Evolutionary conservation across 495 filamentous ascomycete species (phyloP).

Genomic region (Corynascus novoguineensis): DNA sequence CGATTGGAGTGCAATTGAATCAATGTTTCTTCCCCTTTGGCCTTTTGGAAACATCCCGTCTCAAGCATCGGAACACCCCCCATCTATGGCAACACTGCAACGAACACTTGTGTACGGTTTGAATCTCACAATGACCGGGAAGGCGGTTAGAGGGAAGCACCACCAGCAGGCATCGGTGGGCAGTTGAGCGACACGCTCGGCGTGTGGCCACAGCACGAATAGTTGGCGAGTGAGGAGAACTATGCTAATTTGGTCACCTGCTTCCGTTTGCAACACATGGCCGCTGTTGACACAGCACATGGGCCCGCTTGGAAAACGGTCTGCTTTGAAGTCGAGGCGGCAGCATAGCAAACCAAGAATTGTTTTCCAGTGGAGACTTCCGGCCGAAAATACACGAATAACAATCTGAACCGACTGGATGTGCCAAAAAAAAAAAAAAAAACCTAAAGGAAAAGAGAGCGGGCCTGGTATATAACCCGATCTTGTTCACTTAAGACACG

Average conservation of each 20-base stretch:
- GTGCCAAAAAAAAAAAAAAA: no score
- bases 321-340: neutral
- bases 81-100: neutral
- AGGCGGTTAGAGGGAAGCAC: neutral
- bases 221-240: no score
- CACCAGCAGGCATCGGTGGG: no score
- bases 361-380: neutral
- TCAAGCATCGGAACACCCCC: no score
- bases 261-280: no score
- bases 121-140: neutral
- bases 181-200: neutral
- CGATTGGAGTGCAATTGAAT: slow-evolving; percentile 41
- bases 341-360: neutral
- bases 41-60: neutral
- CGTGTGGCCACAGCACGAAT: neutral
- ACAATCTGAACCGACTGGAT: no score
- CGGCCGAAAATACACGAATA: neutral
- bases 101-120: no score
- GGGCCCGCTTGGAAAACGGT: neutral
- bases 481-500: no score
- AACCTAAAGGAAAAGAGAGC: no score
- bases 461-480: no score
- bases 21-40: slow-evolving; percentile 15
- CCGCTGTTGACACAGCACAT: neutral
- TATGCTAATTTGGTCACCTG: no score